Evolutionary conservation across 2,329 filamentous ascomycete species (phyloP), one percentile per base, ranked within the genome.

Genomic region (Fusarium tricinctum): DNA sequence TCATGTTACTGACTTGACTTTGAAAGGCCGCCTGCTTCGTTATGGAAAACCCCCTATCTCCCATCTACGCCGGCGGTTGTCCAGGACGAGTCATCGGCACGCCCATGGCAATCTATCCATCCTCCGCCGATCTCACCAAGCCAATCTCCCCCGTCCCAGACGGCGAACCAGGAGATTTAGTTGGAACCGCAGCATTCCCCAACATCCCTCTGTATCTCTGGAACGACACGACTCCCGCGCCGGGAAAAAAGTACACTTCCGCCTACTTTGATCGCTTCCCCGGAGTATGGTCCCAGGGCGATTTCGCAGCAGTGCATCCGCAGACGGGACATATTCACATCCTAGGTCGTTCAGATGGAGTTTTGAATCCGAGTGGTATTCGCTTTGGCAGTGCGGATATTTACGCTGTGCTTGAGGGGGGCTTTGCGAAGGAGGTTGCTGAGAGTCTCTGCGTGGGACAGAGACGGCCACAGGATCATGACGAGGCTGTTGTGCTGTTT

Each of bases 361-460:
- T 96, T 3, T 80, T 96, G 51, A 96, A 96, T 74, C 92, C 92
- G 0, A 89, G 86, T 8, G 92, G 92, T 0, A 89, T 96, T 13
- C 85, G 92, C 0, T 97, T 96, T 73, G 93, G 92, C 0, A 91
- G 88, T 6, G 89, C 91, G 1, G 93, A 96, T 77, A 91, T 96
- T 33, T 97, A 96, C 77, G 86, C 85, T 14, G 90, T 94, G 1
- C 78, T 94, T 6, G 91, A 93, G 78, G 80, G 83, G 23, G 81
- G 85, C 55, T 94, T 95, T 65, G 81, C 86, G 0, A 82, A 85
- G 17, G 81, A 84, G 49, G 80, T 96, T 5, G 83, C 83, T 6
- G 93, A 96, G 74, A 89, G 89, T n/a, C 83, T 96, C 28, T 95
- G 92, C 58, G 92, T 96, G 0, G 93, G 93, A 0, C 92, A 95